Percentiles rank a stretch among this genome's conserved stretches.
Conservation (phyloP, 2,329 filamentous ascomycete species). For the Fusarium mexicanum region DNA sequence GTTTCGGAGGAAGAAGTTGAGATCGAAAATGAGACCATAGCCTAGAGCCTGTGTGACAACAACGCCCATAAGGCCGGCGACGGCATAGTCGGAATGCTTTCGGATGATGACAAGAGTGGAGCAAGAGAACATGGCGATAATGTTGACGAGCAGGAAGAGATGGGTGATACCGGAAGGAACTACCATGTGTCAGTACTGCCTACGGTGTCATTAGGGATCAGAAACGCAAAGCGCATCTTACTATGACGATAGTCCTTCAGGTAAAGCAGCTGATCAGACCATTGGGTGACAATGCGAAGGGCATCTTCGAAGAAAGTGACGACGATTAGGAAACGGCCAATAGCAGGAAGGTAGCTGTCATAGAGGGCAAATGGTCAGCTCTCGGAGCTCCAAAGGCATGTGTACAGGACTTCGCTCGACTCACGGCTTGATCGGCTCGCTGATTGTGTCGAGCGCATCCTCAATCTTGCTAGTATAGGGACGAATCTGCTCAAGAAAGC, state of each 20-base stretch:
- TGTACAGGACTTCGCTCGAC: slow-evolving; percentile 34
- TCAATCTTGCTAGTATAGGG: slow-evolving; percentile 99
- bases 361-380: slow-evolving; percentile 28
- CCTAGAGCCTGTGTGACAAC: slow-evolving; percentile 94
- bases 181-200: slow-evolving; percentile 52
- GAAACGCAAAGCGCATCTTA: slow-evolving; percentile 61
- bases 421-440: slow-evolving; percentile 94
- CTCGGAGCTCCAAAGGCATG: slow-evolving; percentile 3
- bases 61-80: slow-evolving; percentile 87
- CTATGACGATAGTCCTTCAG: slow-evolving; percentile 92
- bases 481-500: slow-evolving; percentile 81
- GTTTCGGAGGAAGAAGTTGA: slow-evolving; percentile 99
- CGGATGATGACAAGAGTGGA: slow-evolving; percentile 89
- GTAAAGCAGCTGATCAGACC: slow-evolving; percentile 93
- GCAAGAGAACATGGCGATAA: slow-evolving; percentile 85
- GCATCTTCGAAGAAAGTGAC: slow-evolving; percentile 98
- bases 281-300: slow-evolving; percentile 95
- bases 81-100: slow-evolving; percentile 93
- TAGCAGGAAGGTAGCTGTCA: slow-evolving; percentile 86
- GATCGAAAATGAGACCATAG: slow-evolving; percentile 97
- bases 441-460: slow-evolving; percentile 85
- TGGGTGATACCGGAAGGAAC: slow-evolving; percentile 91
- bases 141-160: slow-evolving; percentile 90
- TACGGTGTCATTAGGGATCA: not conserved
- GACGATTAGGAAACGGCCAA: slow-evolving; percentile 97